Base-by-base conservation (phyloP, 2,329 filamentous ascomycete genomes). In the Pseudogymnoascus sp. region DNA sequence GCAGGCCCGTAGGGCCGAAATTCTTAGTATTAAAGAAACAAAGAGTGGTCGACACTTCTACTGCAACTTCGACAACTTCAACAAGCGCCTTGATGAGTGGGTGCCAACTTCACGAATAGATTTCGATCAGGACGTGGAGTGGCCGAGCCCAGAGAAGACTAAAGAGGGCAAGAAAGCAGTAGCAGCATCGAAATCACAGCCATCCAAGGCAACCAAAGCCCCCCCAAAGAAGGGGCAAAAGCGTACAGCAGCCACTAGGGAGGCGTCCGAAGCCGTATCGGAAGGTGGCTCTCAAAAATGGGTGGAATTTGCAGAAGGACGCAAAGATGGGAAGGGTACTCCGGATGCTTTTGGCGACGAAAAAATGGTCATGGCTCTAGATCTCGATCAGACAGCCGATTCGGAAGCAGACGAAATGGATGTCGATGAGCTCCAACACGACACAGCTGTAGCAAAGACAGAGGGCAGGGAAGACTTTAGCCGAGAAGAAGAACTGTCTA, bases 51-150 rank as follows among this genome's bases (percentile, higher is more conserved):
- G 91, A 40, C 89, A 90, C 62, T 97, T 93, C 73, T 97, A 97
- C 76, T 96, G 96, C 71, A 96, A 97, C 75, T 97, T 97, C 74
- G 91, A 96, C 72, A 96, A 96, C 71, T 97, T 97, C 84, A 97
- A 97, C 78, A 97, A 97, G 76, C 82, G 81, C 67, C 76, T 85
- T 11, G 80, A 84, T 78, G 95, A 99, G 80, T 99, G 95, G 95
- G 88, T 99, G 8, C 82, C 89, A 1, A 84, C 89, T 31, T 81
- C 85, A 37, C 85, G 95, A 37, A 91, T 99, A 68, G 91, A 97
- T 74, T 88, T 99, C 63, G 81, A 83, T 1, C 88, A 91, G 68
- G 93, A 97, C 70, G 95, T 99, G 62, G 95, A 99, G 77, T 99
- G 95, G 93, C 95, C 95, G 18, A 88, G 87, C 65, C 91, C 92